Evolutionary conservation across 805 yeast genomes (phyloP).

Genomic region (Metschnikowia cubensis): DNA sequence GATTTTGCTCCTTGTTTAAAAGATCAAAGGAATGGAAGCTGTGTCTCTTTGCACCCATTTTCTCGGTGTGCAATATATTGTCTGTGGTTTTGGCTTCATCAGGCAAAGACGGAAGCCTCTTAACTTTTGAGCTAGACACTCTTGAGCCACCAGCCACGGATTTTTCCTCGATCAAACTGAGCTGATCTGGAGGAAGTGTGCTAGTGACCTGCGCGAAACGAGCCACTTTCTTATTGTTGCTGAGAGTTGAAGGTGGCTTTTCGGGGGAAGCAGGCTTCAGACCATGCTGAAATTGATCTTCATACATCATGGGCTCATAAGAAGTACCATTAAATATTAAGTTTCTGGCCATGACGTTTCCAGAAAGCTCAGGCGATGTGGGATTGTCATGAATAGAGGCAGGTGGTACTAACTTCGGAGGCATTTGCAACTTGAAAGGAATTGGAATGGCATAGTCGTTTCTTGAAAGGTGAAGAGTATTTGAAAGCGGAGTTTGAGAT

Average conservation of each 20-base stretch:
- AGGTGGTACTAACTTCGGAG: conserved; percentile 31
- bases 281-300: background rate
- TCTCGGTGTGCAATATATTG: background rate
- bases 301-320: conserved; percentile 30
- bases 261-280: conserved; percentile 5
- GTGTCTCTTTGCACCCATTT: background rate
- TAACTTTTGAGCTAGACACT: conserved; percentile 25
- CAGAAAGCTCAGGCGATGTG: background rate
- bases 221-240: conserved; percentile 25
- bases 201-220: conserved; percentile 20
- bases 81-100: background rate
- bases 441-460: conserved; percentile 36
- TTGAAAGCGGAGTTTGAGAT: conserved; percentile 35
- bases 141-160: conserved; percentile 29
- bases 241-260: conserved; percentile 27
- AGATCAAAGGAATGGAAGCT: background rate
- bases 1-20: background rate
- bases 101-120: conserved; percentile 6
- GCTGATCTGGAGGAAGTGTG: conserved; percentile 28
- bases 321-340: conserved; percentile 34
- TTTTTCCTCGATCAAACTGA: conserved; percentile 42
- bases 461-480: conserved; percentile 31
- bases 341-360: conserved; percentile 9
- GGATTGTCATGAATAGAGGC: conserved; percentile 7
- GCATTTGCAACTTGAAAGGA: conserved; percentile 39